Evolutionary conservation across 306 rosid species (phyloP), one percentile per base, ranked within the genome.

Genomic region (Lablab purpureus): DNA sequence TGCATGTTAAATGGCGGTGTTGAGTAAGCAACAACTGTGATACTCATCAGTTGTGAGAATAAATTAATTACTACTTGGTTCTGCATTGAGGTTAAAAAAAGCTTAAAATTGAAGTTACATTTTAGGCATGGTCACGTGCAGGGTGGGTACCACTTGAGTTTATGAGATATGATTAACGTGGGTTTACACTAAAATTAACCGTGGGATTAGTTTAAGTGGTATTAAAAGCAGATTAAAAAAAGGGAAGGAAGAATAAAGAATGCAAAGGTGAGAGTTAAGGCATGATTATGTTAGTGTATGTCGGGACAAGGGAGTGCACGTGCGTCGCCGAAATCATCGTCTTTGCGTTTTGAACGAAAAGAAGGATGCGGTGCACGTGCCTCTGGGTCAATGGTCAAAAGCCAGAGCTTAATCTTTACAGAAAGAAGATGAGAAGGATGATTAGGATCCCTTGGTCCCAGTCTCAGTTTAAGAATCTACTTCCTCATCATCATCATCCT

Each of bases 361-460:
- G 67, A 37, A 76, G 76, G 90, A 80, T 88, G 88, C 86, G 71
- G 55, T 66, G 94, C 97, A 92, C 91, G 94, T 92, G 97, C 84
- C 83, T 83, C n/a, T 10, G 60, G 22, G 97, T 92, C 97, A 88
- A 92, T 81, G 97, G 94, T 92, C 97, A 90, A 90, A 92, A 86
- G 89, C 78, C 63, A 55, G 67, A 15, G 19, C 36, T 77, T 83
- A 52, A 30, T 60, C 85, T 81, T 82, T 81, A 47, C 63, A 84
- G 68, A 72, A 76, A 66, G 90, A 76, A 66, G 89, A 88, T 87
- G 83, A 88, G 89, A 83, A 77, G 74, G 84, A 69, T 84, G 83
- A 88, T 82, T 45, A 80, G 88, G 84, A 85, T 78, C 76, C 67
- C 27, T 71, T 82, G 75, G 15, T 64, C 25, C 32, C 75, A 52